phyloP scores from a whole-genome alignment of 257 asterid genomes.

The Ocimum tenuiflorum region DNA sequence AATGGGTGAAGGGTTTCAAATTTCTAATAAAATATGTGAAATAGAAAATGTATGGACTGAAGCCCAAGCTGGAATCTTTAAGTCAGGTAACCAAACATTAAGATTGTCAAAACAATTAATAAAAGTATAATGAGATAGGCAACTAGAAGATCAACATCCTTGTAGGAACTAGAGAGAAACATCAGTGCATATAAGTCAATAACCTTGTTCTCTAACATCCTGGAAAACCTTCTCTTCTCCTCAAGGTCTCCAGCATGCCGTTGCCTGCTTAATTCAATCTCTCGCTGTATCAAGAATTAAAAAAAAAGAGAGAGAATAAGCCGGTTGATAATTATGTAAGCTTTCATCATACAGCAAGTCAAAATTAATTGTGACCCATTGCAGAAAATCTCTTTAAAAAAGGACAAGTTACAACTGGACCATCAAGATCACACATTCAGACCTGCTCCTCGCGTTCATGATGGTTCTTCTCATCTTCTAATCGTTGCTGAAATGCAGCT shows the following conservation, averaged over 20 bases:
- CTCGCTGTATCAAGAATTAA: slow-evolving; percentile 18
- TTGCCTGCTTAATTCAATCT: slow-evolving; percentile 22
- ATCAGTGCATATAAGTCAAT: background rate
- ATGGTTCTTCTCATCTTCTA: slow-evolving; percentile 59
- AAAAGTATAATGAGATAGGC: background rate
- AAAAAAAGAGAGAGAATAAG: background rate
- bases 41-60: too few relatives aligned
- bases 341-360: background rate
- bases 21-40: background rate
- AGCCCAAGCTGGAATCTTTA: too few relatives aligned
- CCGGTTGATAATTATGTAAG: background rate
- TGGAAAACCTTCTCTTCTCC: slow-evolving; percentile 19
- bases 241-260: slow-evolving; percentile 25
- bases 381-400: background rate
- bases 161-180: background rate
- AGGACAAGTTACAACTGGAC: background rate
- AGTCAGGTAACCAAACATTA: background rate
- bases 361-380: background rate
- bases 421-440: slow-evolving; percentile 4
- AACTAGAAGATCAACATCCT: background rate
- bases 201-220: slow-evolving; percentile 23
- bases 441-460: slow-evolving; percentile 80
- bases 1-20: too few relatives aligned
- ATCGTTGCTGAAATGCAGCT: slow-evolving; percentile 37
- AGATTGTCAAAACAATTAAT: too few relatives aligned